Base-by-base conservation (phyloP, 768 basidiomycete genomes). In the Lentinula guzmanii region DNA sequence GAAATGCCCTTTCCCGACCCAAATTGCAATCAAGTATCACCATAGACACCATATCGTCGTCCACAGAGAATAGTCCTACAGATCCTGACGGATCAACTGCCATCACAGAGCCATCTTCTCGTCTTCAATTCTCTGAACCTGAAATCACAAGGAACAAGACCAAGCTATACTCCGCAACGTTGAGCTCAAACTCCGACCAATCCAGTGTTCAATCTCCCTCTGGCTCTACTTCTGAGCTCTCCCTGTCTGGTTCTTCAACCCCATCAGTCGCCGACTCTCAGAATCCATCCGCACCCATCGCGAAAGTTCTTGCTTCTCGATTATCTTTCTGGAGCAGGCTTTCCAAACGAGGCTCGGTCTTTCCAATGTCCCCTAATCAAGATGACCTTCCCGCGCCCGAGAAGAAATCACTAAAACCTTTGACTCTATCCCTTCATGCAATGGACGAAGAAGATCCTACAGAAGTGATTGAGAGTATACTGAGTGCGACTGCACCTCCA, bases 321-420 rank as follows among this genome's bases (percentile, higher is more conserved):
- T 75, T 92, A 48, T 90, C 90, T 1, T 92, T 91, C 68, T 93
- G 91, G 91, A 83, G 75, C 60, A 78, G 81, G 55, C 70, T 86
- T 18, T 82, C 86, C 9, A 84, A 79, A 65, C 78, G 82, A 39
- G 73, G 73, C 34, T 67, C 70, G 54, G n/a, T 65, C 37, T 69
- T 68, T 24, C 28, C 68, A 15, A 52, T 62, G 24, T 62, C 66
- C 13, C 48, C 53, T 18, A 56, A 62, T 9, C 28, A 51, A 24
- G 58, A 39, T 3, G 33, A 24, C 10, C 1, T 24, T 10, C 33
- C 54, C 21, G 13, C 24, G 15, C 9, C 42, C 24, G 33, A 58
- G 13, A 58, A 15, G 43, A 18, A 18, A 51, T 24, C 41, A 34
- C 37, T 39, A 18, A n/a, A 34, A 28, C 59, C 50, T 5, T 18